Base-by-base conservation (phyloP, 2,329 filamentous ascomycete species). In the Dryadomyces quercus-mongolicae region DNA sequence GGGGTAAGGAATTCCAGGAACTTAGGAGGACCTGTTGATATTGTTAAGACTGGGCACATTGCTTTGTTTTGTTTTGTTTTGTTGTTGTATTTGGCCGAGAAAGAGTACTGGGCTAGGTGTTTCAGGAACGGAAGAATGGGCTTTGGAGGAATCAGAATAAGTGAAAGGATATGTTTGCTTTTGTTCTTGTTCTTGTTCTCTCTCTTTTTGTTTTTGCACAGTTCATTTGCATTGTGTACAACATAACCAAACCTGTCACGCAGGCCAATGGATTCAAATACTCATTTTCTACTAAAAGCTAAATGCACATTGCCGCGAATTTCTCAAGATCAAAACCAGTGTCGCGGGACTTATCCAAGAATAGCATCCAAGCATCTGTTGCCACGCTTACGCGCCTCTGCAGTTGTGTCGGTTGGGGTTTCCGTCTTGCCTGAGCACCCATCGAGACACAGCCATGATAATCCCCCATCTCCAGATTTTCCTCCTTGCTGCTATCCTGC, bases 351-450 rank as follows among this genome's bases (percentile, higher is more conserved):
- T 38, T 46, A n/a, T 53, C 54, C 2, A 56, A 9, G n/a, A 56
- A 56, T n/a, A 56, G 16, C 31, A 53, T 21, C 54, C 54, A 56
- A 7, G 54, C 54, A 7, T 56, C 54, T 4, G 51, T 38, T 1
- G 54, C 54, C 2, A 53, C 40, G 36, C 54, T 56, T 5, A 56
- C 54, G 8, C 47, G 51, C 13, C 47, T 18, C 18, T 47, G 54
- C 1, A 48, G 31, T 15, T 55, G 54, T 7, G 49, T 22, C 16
- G 50, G 50, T 21, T 43, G 34, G 9, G 20, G 5, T 31, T 12
- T 8, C 31, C 1, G n/a, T 8, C 6, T 53, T 15, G 18, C 9
- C 16, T 36, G 16, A 21, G 6, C n/a, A 16, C 13, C 15, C 6
- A 6, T 25, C 2, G 31, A 16, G 12, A 5, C 52, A 21, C 25